Evolutionary conservation across 208 protist species (phyloP).

Genomic region (Crithidia fasciculata): DNA sequence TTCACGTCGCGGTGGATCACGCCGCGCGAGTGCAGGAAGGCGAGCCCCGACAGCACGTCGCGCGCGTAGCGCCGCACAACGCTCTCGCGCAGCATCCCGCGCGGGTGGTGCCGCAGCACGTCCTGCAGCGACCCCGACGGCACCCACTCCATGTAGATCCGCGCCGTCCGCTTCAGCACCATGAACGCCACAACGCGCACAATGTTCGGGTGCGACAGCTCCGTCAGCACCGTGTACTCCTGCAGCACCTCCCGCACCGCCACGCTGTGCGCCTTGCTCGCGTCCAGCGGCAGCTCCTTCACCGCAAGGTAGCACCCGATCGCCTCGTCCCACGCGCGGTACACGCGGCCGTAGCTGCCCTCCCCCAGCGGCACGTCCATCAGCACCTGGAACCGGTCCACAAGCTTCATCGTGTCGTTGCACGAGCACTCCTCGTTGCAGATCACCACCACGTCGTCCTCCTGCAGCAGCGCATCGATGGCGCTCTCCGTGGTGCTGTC

Average conservation of each 20-base stretch:
- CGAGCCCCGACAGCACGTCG: conserved; percentile 58
- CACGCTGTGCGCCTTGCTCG: conserved; percentile 25
- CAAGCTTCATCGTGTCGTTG: conserved; percentile 50
- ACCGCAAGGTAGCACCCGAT: conserved; percentile 63
- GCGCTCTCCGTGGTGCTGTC: conserved; percentile 17
- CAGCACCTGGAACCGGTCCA: conserved; percentile 60
- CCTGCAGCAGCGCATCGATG: conserved; percentile 47
- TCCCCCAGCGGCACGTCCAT: conserved; percentile 40
- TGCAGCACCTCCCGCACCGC: conserved; percentile 58
- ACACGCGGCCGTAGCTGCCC: conserved; percentile 63
- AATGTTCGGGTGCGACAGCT: conserved; percentile 71
- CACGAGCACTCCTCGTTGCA: conserved; percentile 58
- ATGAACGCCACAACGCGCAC: conserved; percentile 73
- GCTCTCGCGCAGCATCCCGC: conserved; percentile 51
- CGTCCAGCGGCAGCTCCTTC: conserved; percentile 68
- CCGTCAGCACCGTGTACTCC: conserved; percentile 74
- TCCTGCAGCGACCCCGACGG: conserved; percentile 69
- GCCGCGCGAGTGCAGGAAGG: conserved; percentile 67
- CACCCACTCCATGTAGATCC: conserved; percentile 85
- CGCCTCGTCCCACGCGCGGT: conserved; percentile 66
- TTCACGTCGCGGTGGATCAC: conserved; percentile 90
- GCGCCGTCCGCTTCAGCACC: conserved; percentile 44
- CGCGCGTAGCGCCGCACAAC: conserved; percentile 64
- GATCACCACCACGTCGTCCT: conserved; percentile 65
- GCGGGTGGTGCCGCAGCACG: conserved; percentile 44